These are phyloP conservation scores for Fusarium caatingaense DNA, from an alignment of 2,329 filamentous ascomycete species.

Conservation along the genomic window DNA sequence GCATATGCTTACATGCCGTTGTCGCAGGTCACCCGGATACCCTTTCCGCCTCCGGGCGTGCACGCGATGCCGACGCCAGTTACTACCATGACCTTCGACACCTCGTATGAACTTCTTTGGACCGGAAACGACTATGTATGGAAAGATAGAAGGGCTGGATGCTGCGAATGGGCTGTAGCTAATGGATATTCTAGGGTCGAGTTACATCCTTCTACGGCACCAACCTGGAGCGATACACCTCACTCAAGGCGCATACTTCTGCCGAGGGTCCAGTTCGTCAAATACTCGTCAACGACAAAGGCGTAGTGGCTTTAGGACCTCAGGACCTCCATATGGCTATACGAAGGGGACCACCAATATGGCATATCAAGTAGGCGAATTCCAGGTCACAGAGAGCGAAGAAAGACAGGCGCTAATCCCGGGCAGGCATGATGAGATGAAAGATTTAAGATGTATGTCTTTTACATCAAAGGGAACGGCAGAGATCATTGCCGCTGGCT, in stretches of 20 bases:
- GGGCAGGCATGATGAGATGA: constrained; percentile 77
- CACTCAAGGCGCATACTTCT: constrained; percentile 81
- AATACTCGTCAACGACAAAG: constrained; percentile 90
- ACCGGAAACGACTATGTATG: constrained; percentile 89
- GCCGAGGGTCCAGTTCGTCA: constrained; percentile 85
- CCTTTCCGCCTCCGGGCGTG: constrained; percentile 80
- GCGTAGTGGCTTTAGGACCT: constrained; percentile 85
- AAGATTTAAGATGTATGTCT: constrained; percentile 91
- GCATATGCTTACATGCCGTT: constrained; percentile 21
- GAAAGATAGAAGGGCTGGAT: background rate
- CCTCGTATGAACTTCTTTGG: constrained; percentile 90
- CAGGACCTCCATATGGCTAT: constrained; percentile 90
- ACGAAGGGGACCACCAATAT: constrained; percentile 83
- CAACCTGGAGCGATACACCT: constrained; percentile 89
- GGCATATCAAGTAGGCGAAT: constrained; percentile 79
- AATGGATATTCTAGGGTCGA: constrained; percentile 71
- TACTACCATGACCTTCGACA: constrained; percentile 89
- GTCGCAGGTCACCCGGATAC: constrained; percentile 79
- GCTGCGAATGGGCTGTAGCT: constrained; percentile 29
- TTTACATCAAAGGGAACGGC: constrained; percentile 88
- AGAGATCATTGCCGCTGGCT: constrained; percentile 87
- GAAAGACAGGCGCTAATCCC: constrained; percentile 32
- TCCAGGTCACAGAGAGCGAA: background rate
- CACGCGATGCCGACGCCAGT: constrained; percentile 77
- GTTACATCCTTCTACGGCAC: constrained; percentile 89